These are phyloP conservation scores for Lachnellula cervina DNA, from an alignment of 2,329 filamentous ascomycete species.

Conservation along the genomic window DNA sequence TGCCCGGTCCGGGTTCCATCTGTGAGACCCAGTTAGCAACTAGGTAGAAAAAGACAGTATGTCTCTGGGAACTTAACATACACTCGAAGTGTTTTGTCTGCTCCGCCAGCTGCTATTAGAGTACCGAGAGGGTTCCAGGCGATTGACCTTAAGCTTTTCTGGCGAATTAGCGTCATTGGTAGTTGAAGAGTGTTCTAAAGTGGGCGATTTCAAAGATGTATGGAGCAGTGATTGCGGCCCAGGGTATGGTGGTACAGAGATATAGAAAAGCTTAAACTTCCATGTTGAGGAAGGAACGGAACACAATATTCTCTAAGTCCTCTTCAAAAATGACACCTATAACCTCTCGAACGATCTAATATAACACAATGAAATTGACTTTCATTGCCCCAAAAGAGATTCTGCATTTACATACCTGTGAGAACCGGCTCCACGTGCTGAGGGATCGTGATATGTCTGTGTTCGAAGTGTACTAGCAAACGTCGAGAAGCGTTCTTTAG, in stretches of 20 bases:
- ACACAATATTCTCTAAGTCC: too few relatives aligned
- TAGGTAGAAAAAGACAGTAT: neutral
- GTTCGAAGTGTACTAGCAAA: slow-evolving; percentile 66
- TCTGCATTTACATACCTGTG: slow-evolving; percentile 47
- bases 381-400: neutral
- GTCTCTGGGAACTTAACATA: slow-evolving; percentile 8
- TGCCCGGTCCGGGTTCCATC: slow-evolving; percentile 73
- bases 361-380: too few relatives aligned
- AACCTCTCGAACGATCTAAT: too few relatives aligned
- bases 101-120: slow-evolving; percentile 75
- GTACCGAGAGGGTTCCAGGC: slow-evolving; percentile 86
- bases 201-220: neutral
- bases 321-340: too few relatives aligned
- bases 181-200: neutral
- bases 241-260: neutral
- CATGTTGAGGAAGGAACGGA: too few relatives aligned
- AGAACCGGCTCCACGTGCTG: slow-evolving; percentile 47
- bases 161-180: neutral
- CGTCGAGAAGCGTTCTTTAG: slow-evolving; percentile 64
- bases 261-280: too few relatives aligned
- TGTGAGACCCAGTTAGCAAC: slow-evolving; percentile 4
- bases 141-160: slow-evolving; percentile 64
- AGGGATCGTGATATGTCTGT: slow-evolving; percentile 62
- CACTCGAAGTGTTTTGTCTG: slow-evolving; percentile 66
- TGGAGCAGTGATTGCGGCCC: neutral